Evolutionary conservation across 1,284 basidiomycete species (phyloP), one percentile per base, ranked within the genome.

Genomic region (Cutaneotrichosporon daszewskae): DNA sequence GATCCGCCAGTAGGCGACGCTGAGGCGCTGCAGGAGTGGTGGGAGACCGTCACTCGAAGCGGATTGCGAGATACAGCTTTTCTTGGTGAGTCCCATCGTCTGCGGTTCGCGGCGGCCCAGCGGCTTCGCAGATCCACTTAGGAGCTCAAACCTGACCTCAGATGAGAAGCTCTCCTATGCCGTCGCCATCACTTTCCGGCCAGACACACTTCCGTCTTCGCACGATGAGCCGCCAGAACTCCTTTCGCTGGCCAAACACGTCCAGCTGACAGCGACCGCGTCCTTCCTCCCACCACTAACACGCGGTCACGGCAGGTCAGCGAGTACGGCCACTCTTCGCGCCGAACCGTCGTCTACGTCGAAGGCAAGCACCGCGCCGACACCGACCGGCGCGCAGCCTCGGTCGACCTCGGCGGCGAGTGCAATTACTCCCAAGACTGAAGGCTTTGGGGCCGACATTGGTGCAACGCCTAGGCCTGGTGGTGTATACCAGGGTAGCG

Each of bases 81-180:
- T 72, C 86, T 87, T 53, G 85, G 85, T 85, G 62, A 65, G 78
- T 70, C 5, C 9, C 17, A 18, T 11, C 20, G 19, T 10, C 34
- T 22, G 9, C 16, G 10, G 3, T n/a, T n/a, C 16, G n/a, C 13
- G 10, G 1, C 9, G 9, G 20, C 3, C 22, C 24, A 26, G 22
- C 23, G 13, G 16, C 10, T 11, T 24, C 11, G 9, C 10, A 26
- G 11, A 14, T n/a, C 12, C 13, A 9, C 2, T 25, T 16, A 6
- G 24, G 8, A 8, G 18, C 8, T 18, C 4, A 20, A n/a, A 25
- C 17, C 41, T 37, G 16, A 36, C 33, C 14, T 4, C 42, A 83
- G 81, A 83, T 49, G 87, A 90, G 67, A 80, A 84, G 55, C 72
- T 90, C n/a, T 76, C 79, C 45, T 78, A 84, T 33, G 67, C 85